Percentiles rank a stretch among this genome's conserved stretches.
Conservation (phyloP, 768 basidiomycete species). For the Termitomyces heimii region DNA sequence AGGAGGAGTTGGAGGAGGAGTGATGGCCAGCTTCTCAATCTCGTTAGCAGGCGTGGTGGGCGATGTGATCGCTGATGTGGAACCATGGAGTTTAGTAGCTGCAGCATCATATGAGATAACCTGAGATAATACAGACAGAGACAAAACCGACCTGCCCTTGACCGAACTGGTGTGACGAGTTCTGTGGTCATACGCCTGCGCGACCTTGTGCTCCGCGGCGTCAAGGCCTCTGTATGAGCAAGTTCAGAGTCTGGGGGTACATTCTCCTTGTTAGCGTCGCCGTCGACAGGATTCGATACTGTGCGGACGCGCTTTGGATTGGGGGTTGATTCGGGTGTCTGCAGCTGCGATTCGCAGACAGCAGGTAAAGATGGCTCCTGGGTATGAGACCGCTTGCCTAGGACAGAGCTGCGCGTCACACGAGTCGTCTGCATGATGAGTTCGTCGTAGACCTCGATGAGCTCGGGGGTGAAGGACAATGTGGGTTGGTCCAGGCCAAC, state of each 20-base stretch:
- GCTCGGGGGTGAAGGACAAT: constrained; percentile 11
- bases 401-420: constrained; percentile 39
- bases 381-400: constrained; percentile 45
- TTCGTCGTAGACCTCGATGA: constrained; percentile 9
- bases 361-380: constrained; percentile 21
- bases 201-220: constrained; percentile 33
- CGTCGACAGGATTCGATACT: constrained; percentile 37
- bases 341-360: constrained; percentile 36
- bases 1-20: constrained; percentile 61
- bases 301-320: constrained; percentile 60
- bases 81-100: constrained; percentile 45
- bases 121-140: not conserved
- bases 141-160: constrained; percentile 35
- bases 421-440: constrained; percentile 36
- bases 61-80: constrained; percentile 35
- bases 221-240: constrained; percentile 26
- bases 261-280: constrained; percentile 72
- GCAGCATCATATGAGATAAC: constrained; percentile 9
- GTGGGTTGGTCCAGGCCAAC: constrained; percentile 18
- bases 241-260: constrained; percentile 51
- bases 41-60: constrained; percentile 41
- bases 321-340: constrained; percentile 60
- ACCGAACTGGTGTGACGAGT: constrained; percentile 34
- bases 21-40: constrained; percentile 35
- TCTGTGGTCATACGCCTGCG: constrained; percentile 34